Percentiles rank a stretch among this genome's conserved stretches.
Conservation (phyloP, 306 rosid species). For the Prunus campanulata region DNA sequence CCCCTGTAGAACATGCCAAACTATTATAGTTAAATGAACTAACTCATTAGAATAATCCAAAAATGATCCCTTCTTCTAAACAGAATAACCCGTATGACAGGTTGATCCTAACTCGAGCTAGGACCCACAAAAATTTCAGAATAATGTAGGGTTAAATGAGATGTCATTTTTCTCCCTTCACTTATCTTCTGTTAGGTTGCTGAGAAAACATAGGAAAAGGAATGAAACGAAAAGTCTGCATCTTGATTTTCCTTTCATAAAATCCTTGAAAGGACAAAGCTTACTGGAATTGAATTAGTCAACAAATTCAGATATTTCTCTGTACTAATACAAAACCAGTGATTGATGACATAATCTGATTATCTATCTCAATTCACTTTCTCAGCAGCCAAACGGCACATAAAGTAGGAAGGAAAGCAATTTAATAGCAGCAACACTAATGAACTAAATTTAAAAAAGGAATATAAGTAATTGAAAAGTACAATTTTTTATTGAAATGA, state of each 20-base stretch:
- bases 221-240: neutral
- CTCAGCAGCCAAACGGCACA: slow-evolving; percentile 10
- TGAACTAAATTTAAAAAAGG: neutral
- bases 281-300: neutral
- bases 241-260: neutral
- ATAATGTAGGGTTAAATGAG: neutral
- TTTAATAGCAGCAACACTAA: neutral
- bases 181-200: neutral
- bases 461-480: neutral
- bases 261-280: neutral
- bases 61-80: neutral
- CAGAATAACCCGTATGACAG: neutral
- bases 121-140: neutral
- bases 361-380: slow-evolving; percentile 1
- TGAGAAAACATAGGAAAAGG: neutral
- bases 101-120: neutral
- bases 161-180: neutral
- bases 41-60: neutral
- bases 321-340: neutral
- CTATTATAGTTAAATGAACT: neutral
- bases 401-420: neutral
- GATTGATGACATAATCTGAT: neutral
- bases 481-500: neutral
- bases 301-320: neutral
- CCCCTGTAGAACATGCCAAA: slow-evolving; percentile 22